Evolutionary conservation across 2,329 filamentous ascomycete genomes (phyloP).

Genomic region (Trichophyton simii): DNA sequence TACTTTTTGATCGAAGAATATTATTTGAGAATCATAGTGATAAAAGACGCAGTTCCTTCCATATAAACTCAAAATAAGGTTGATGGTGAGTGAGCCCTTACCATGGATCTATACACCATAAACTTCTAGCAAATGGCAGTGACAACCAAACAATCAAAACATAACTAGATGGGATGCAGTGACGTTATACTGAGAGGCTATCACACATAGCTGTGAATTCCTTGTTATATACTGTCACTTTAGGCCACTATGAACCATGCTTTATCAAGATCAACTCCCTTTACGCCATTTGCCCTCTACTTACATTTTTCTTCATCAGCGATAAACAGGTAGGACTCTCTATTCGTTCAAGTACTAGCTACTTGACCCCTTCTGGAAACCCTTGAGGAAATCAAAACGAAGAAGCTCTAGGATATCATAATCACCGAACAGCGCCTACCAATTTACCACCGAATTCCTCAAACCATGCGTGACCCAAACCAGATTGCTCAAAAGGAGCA

Average conservation of each 20-base stretch:
- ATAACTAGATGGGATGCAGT: neutral
- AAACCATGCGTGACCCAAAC: neutral
- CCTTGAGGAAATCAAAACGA: neutral
- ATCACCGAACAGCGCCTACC: neutral
- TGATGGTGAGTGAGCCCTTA: conserved; percentile 1
- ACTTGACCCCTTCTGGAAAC: neutral
- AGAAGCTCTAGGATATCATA: neutral
- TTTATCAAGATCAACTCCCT: neutral
- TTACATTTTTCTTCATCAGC: neutral
- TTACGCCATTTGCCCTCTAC: neutral
- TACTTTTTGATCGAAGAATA: neutral
- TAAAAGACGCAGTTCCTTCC: neutral
- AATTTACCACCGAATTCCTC: neutral
- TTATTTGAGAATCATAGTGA: neutral
- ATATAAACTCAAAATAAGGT: neutral
- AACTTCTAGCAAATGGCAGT: neutral
- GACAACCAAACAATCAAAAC: neutral
- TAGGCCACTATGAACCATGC: neutral
- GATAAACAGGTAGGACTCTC: neutral
- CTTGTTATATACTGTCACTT: neutral
- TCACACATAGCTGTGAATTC: neutral
- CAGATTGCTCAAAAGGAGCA: neutral
- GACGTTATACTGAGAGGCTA: neutral
- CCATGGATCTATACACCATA: neutral
- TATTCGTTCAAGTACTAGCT: neutral